Percentiles rank a stretch among this genome's conserved stretches.
phyloP scores from a whole-genome alignment of 2,329 filamentous ascomycete species.

The Aspergillus melleus region DNA sequence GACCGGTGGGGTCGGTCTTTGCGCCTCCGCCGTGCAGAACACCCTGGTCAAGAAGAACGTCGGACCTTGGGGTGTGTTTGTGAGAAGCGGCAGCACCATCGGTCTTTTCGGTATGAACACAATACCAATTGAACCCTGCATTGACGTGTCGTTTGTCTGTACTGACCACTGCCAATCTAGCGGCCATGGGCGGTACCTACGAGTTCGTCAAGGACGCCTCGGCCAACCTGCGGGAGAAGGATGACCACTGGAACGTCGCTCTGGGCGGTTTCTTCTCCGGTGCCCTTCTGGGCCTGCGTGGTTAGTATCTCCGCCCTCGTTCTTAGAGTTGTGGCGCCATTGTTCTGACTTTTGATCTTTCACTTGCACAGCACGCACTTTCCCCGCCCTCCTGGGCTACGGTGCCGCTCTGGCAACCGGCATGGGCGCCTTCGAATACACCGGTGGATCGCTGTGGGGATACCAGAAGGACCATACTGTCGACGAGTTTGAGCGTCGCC shows the following conservation, averaged over 20 bases:
- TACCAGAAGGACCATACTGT: slow-evolving; percentile 56
- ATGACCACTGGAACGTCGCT: slow-evolving; percentile 74
- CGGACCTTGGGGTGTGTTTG: slow-evolving; percentile 77
- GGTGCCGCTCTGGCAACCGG: slow-evolving; percentile 59
- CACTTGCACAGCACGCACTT: slow-evolving; percentile 55
- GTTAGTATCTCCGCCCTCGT: slow-evolving; percentile 50
- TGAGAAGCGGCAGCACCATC: slow-evolving; percentile 73
- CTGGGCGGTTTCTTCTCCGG: slow-evolving; percentile 77
- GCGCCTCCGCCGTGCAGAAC: slow-evolving; percentile 80
- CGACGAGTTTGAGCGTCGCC: slow-evolving; percentile 75
- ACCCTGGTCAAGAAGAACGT: slow-evolving; percentile 80
- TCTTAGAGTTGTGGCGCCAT: background rate
- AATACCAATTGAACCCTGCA: slow-evolving; percentile 1
- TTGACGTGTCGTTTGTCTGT: background rate
- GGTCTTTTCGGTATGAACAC: slow-evolving; percentile 60
- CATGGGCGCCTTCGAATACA: slow-evolving; percentile 67
- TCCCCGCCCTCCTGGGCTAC: slow-evolving; percentile 70
- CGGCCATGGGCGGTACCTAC: slow-evolving; percentile 72
- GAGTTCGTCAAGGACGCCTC: slow-evolving; percentile 73
- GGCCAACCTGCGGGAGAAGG: slow-evolving; percentile 81
- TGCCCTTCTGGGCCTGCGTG: slow-evolving; percentile 67
- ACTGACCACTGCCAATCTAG: slow-evolving; percentile 45
- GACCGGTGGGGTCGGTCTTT: slow-evolving; percentile 67
- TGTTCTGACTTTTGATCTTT: slow-evolving; percentile 15
- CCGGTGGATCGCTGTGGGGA: slow-evolving; percentile 62